Base-by-base conservation (phyloP, 208 protist genomes). In the Trypanosoma rangeli region DNA sequence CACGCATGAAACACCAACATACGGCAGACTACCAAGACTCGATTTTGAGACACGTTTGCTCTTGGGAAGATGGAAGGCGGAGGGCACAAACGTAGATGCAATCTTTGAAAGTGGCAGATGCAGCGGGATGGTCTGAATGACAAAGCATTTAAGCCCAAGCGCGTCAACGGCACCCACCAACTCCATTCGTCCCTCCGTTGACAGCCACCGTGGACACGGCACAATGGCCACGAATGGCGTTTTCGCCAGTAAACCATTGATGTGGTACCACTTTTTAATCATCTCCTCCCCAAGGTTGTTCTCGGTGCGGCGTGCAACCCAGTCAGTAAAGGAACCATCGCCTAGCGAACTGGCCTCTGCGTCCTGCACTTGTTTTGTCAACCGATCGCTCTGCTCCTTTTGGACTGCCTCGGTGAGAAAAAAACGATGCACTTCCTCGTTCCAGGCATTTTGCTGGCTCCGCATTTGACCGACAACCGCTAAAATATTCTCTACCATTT, bases 201-300 rank as follows among this genome's bases (percentile, higher is more conserved):
- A 73, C 20, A 74, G 76, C 1, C 69, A 37, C 10, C 74, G 73
- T 28, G 73, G 79, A 69, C 78, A 93, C 9, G 84, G 84, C 20
- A 87, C 80, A 53, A 93, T 65, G 3, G 84, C 87, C 10, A 78
- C 70, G 57, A 90, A 93, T 1, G 84, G 84, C 15, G 87, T 90
- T 70, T 79, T 77, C 24, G 53, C 65, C 0, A 79, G 68, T 22
- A 93, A 68, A 9, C 37, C 55, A 37, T 89, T 82, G 24, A 78
- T 60, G 37, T 87, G 81, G 60, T 77, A 93, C 87, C 87, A 93
- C 20, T 75, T 68, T 29, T 71, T 22, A 42, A 79, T 62, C 58
- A 62, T 73, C 15, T 68, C 67, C 26, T 54, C 53, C 29, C 67
- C 59, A 63, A 69, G 15, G 31, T 56, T 61, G 20, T 24, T 24